phyloP scores from a whole-genome alignment of 2,329 filamentous ascomycete species.

The Cladosporium sp. region DNA sequence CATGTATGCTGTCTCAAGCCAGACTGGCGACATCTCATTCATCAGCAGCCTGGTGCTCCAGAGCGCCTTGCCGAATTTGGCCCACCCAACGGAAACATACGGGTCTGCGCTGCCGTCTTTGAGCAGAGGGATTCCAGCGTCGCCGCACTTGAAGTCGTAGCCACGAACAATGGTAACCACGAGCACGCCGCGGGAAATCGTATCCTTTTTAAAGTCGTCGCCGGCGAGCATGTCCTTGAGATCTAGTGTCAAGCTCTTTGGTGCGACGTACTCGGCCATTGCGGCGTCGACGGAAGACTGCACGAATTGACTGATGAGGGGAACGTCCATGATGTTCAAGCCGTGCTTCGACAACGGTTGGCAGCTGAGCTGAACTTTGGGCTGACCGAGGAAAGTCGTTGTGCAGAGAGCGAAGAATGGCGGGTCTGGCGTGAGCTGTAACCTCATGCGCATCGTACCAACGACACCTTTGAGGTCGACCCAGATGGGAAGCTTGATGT shows the following conservation, averaged over 20 bases:
- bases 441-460: constrained; percentile 61
- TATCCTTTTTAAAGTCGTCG: constrained; percentile 74
- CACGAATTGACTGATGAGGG: constrained; percentile 68
- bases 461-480: constrained; percentile 67
- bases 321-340: constrained; percentile 69
- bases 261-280: constrained; percentile 68
- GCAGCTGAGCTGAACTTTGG: constrained; percentile 64
- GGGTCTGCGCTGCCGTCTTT: constrained; percentile 59
- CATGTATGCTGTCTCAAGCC: constrained; percentile 66
- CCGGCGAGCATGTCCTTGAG: constrained; percentile 72
- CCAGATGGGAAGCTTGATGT: constrained; percentile 59
- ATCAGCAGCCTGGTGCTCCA: constrained; percentile 60
- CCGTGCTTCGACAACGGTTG: constrained; percentile 63
- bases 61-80: constrained; percentile 67
- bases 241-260: constrained; percentile 67
- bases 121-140: constrained; percentile 55
- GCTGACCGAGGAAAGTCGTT: constrained; percentile 67
- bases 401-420: constrained; percentile 73
- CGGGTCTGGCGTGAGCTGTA: constrained; percentile 69
- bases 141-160: constrained; percentile 65
- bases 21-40: constrained; percentile 60
- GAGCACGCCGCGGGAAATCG: constrained; percentile 56
- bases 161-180: constrained; percentile 61
- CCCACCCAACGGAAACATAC: constrained; percentile 68
- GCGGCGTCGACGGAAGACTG: constrained; percentile 69